A percentile compares a stretch with the other conserved stretches of the same genome.
Evolutionary conservation across 2,329 filamentous ascomycete species (phyloP).

Genomic region (Aspergillus clavatus): DNA sequence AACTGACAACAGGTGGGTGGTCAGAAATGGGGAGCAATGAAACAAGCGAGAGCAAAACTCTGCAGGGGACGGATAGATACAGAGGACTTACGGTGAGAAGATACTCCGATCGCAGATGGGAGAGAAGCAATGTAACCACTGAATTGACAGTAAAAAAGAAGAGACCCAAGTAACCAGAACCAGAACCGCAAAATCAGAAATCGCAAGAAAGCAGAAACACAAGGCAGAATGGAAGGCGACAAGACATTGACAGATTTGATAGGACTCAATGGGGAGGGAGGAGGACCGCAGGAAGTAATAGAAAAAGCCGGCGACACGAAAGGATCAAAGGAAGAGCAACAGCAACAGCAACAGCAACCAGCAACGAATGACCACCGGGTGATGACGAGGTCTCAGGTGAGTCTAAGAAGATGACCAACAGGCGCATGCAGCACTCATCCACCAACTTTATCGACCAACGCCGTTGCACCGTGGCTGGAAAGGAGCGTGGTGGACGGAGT

Average conservation of each 20-base stretch:
- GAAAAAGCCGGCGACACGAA: constrained; percentile 1
- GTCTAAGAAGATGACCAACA: constrained; percentile 20
- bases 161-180: constrained; percentile 1
- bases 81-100: constrained; percentile 14
- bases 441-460: constrained; percentile 16
- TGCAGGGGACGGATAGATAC: constrained; percentile 6
- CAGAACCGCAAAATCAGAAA: constrained; percentile 4
- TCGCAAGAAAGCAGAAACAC: constrained; percentile 4
- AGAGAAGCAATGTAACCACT: background rate
- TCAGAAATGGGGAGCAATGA: constrained; percentile 3
- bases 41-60: background rate
- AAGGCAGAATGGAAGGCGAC: constrained; percentile 1
- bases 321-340: constrained; percentile 9
- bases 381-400: constrained; percentile 23
- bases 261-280: background rate
- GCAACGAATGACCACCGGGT: constrained; percentile 5
- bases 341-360: too few relatives aligned
- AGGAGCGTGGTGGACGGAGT: constrained; percentile 25
- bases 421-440: constrained; percentile 18
- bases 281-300: constrained; percentile 1
- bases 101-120: constrained; percentile 5
- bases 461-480: constrained; percentile 19
- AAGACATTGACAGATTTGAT: constrained; percentile 2
- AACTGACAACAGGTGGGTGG: constrained; percentile 15
- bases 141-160: constrained; percentile 4